These are phyloP conservation scores for Cordyceps javanica DNA, from an alignment of 2,329 filamentous ascomycete genomes.

Conservation along the genomic window DNA sequence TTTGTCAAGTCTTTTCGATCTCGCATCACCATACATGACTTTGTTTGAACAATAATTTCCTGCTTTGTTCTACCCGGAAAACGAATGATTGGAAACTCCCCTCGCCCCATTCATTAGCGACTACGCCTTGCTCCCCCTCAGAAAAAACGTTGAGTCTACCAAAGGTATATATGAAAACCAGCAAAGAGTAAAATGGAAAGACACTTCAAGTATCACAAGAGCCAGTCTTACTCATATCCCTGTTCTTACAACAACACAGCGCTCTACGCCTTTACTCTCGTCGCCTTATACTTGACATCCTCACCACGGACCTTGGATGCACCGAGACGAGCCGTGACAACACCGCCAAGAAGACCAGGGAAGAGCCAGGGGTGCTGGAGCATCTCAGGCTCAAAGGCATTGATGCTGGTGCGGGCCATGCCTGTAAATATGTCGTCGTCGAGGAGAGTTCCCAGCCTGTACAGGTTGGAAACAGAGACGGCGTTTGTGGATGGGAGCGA, in stretches of 20 bases:
- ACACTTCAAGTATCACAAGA: not conserved
- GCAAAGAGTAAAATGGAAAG: not conserved
- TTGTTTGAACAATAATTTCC: not conserved
- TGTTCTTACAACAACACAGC: not conserved
- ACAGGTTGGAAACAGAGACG: conserved; percentile 79
- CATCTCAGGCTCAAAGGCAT: conserved; percentile 85
- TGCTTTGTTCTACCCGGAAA: not conserved
- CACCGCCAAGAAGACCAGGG: conserved; percentile 66
- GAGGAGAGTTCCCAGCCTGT: conserved; percentile 67
- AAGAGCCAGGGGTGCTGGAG: conserved; percentile 92
- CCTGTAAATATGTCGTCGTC: conserved; percentile 57
- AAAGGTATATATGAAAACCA: conserved; percentile 5
- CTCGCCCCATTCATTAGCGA: not conserved
- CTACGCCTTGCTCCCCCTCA: not conserved
- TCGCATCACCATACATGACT: not conserved
- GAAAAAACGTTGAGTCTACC: not conserved
- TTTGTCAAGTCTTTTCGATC: not conserved
- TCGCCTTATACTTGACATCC: conserved; percentile 21
- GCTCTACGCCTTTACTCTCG: conserved; percentile 18
- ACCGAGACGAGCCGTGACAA: conserved; percentile 71
- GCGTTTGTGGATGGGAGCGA: conserved; percentile 87
- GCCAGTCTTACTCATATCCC: not conserved
- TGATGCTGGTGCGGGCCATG: conserved; percentile 66
- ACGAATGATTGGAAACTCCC: not conserved
- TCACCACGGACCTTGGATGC: conserved; percentile 35